Conservation (phyloP, 805 yeast species). For the Saturnispora zaruensis region DNA sequence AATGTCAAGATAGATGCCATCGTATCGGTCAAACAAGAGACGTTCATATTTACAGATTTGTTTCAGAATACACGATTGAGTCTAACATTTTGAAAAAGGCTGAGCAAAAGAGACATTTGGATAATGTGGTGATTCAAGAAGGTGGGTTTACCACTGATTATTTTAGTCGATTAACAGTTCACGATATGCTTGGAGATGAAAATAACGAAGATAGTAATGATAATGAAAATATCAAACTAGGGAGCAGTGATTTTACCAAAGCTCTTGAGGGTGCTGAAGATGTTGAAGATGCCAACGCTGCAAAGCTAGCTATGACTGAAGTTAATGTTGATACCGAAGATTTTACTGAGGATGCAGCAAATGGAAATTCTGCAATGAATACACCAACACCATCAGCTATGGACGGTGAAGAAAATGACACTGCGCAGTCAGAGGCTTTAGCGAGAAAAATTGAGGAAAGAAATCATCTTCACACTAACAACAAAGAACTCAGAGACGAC, state of each 20-base stretch:
- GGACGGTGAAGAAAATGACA: constrained; percentile 16
- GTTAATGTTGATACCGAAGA: constrained; percentile 79
- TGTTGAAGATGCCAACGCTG: constrained; percentile 84
- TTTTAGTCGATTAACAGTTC: constrained; percentile 77
- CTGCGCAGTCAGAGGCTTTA: constrained; percentile 16
- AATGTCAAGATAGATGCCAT: constrained; percentile 98
- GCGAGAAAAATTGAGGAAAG: constrained; percentile 16
- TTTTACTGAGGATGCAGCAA: constrained; percentile 44
- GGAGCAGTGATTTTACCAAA: constrained; percentile 24
- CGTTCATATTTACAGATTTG: constrained; percentile 94
- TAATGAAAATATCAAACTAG: constrained; percentile 30
- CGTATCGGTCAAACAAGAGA: constrained; percentile 98
- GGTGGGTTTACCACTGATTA: constrained; percentile 98
- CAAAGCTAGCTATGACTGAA: constrained; percentile 80
- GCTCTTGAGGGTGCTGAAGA: constrained; percentile 90
- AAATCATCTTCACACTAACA: constrained; percentile 1
- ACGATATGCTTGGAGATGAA: constrained; percentile 70
- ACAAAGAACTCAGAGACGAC: constrained; percentile 12
- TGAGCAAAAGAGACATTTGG: constrained; percentile 87
- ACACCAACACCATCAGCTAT: constrained; percentile 18
- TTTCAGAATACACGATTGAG: constrained; percentile 92
- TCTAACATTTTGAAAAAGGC: constrained; percentile 91
- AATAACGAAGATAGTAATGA: constrained; percentile 33
- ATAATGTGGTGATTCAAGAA: constrained; percentile 91
- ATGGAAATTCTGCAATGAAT: constrained; percentile 29